Evolutionary conservation across 2,329 filamentous ascomycete genomes (phyloP), one percentile per base, ranked within the genome.

Genomic region (Ustulina deusta): DNA sequence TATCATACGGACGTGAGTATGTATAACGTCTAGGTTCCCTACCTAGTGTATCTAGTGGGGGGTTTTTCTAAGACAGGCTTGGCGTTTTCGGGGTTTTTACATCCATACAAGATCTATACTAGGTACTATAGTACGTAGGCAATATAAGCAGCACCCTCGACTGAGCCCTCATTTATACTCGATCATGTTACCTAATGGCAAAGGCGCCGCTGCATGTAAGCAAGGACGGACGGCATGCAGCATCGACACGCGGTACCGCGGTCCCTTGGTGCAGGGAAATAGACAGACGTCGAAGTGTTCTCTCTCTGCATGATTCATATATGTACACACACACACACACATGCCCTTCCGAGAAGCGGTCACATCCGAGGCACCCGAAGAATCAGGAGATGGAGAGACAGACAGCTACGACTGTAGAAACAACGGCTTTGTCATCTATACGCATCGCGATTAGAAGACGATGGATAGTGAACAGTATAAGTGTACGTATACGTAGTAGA

Each of bases 161-260:
- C 9, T 29, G 15, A 6, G 6, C 20, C 40, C 40, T 27, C 25
- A 3, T n/a, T 49, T 44, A 59, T 56, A 49, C 15, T 61, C 36
- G 52, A 58, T 62, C 20, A 52, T 48, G 29, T 66, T 66, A 66
- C 64, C 58, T 66, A 66, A 66, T 66, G 29, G 36, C 10, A 66
- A 62, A 44, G 36, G 9, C 13, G 11, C 17, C 32, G 22, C 13
- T 36, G 20, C 51, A 55, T 49, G 25, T 13, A 49, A 17, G 25
- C 29, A 11, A 20, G 15, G 48, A 34, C 9, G 27, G 34, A 13
- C 20, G 17, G 15, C 11, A 61, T 36, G 59, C 59, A 61, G 22
- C 38, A 38, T 61, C 34, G 20, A 52, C 38, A 51, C 46, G 59
- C 15, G 27, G 32, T 17, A 13, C 25, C 49, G 56, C 55, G 48